Evolutionary conservation across 2,329 filamentous ascomycete genomes (phyloP).

Genomic region (Fusarium concolor): DNA sequence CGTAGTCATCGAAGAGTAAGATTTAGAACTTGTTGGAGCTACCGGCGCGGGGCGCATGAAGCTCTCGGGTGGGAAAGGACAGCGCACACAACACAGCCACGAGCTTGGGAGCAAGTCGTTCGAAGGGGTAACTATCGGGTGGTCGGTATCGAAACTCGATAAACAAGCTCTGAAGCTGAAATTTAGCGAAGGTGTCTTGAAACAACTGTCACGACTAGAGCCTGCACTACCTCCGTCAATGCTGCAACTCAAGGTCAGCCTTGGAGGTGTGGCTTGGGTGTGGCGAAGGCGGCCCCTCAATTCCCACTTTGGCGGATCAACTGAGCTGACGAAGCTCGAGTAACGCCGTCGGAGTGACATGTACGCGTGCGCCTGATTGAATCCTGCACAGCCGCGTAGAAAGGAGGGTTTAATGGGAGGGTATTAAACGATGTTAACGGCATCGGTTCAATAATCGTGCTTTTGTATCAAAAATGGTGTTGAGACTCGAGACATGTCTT

Average conservation of each 20-base stretch:
- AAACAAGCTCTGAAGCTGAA: constrained; percentile 21
- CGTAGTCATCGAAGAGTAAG: constrained; percentile 51
- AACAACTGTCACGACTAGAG: constrained; percentile 43
- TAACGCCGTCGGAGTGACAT: constrained; percentile 38
- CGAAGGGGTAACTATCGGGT: not conserved
- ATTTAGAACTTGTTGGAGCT: constrained; percentile 44
- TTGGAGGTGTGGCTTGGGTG: constrained; percentile 48
- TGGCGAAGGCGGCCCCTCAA: constrained; percentile 38
- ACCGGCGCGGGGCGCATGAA: constrained; percentile 47
- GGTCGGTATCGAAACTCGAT: constrained; percentile 3
- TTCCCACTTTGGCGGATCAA: constrained; percentile 17
- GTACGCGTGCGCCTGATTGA: constrained; percentile 24
- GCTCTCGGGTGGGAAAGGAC: constrained; percentile 22
- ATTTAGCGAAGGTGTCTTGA: constrained; percentile 42
- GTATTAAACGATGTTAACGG: not conserved
- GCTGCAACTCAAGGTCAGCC: constrained; percentile 47
- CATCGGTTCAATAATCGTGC: not conserved
- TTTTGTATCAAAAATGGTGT: not conserved
- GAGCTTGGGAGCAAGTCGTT: not conserved
- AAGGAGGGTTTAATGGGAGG: not conserved
- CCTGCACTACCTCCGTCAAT: constrained; percentile 42
- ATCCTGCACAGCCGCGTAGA: not conserved
- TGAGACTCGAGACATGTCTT: constrained; percentile 6
- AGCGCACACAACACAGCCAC: constrained; percentile 28
- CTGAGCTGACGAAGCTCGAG: constrained; percentile 38